Base-by-base conservation (phyloP, 129 eudicot genomes). In the Sambucus nigra region DNA sequence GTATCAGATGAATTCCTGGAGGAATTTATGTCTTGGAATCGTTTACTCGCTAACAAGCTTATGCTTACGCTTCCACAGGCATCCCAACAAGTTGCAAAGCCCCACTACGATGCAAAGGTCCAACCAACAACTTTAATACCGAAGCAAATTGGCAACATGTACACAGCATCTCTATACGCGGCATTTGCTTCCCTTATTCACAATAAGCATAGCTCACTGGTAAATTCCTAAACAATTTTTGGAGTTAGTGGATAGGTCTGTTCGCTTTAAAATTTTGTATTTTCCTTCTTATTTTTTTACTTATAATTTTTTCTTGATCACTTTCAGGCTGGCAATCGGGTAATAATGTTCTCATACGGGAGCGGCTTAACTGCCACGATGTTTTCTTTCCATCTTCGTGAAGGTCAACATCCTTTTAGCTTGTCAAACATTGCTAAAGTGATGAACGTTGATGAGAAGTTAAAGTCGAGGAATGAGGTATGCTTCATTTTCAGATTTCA, bases 91-190 rank as follows among this genome's bases (percentile, higher is more conserved):
- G 89, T 91, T 33, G 94, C 95, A 5, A 91, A 91, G 72, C 74
- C 89, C 8, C 70, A 69, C 24, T 91, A 85, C 25, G 95, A 91
- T 50, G 66, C 35, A 41, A 91, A 85, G 76, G 94, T 91, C 52
- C 80, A 76, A 53, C 99, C 99, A 44, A 68, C 78, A 19, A 91
- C 99, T 20, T 70, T 91, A 63, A 65, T 91, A 19, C 99, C 99
- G 5, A 91, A 91, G 69, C 95, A 91, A 86, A 79, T 91, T 4
- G 99, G 99, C 39, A 91, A 91, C 79, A 91, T 83, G 93, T 91
- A 91, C 76, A 91, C 99, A 19, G 99, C 99, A 53, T 91, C 95
- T 53, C 63, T 88, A 41, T 91, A 91, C 60, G 91, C 95, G 0
- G 99, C 99, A 7, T 77, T 91, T 67, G 99, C 84, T 31, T 91